These are phyloP conservation scores for Saccharomycodes ludwigii DNA, from an alignment of 805 yeast species.

Conservation along the genomic window DNA sequence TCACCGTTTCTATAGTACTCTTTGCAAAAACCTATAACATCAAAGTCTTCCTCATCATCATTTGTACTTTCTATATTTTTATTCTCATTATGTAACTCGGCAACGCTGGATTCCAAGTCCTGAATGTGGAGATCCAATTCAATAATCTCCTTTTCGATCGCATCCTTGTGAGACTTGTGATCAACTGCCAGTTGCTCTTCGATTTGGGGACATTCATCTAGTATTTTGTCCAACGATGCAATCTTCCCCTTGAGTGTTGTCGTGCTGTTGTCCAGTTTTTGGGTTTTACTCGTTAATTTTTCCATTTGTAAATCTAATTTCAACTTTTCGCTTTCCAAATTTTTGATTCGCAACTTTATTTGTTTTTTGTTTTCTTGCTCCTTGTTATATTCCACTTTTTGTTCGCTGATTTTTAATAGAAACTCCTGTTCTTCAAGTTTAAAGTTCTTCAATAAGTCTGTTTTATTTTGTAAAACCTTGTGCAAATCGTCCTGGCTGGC, in stretches of 20 bases:
- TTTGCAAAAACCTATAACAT: no score
- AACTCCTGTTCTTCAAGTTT: slow-evolving; percentile 18
- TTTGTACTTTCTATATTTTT: no score
- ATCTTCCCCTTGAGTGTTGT: no score
- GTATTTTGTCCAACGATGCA: slow-evolving; percentile 13
- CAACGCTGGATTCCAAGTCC: no score
- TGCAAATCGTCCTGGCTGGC: slow-evolving; percentile 24
- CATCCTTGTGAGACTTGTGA: no score
- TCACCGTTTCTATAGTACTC: no score
- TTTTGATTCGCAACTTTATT: slow-evolving; percentile 21
- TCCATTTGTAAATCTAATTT: slow-evolving; percentile 20
- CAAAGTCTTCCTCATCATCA: no score
- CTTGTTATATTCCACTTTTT: slow-evolving; percentile 22
- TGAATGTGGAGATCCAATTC: no score
- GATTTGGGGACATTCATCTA: no score
- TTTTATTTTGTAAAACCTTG: slow-evolving; percentile 19
- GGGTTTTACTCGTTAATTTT: slow-evolving; percentile 10
- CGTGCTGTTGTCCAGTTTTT: slow-evolving; percentile 1
- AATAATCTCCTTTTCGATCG: no score
- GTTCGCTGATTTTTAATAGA: slow-evolving; percentile 18
- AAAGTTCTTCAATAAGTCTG: slow-evolving; percentile 17
- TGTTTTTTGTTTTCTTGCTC: slow-evolving; percentile 22
- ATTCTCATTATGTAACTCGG: no score
- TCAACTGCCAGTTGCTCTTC: no score
- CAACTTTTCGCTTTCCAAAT: slow-evolving; percentile 22